phyloP scores from a whole-genome alignment of 2,329 filamentous ascomycete genomes.

The Paracorniculantispora psalliotae region DNA sequence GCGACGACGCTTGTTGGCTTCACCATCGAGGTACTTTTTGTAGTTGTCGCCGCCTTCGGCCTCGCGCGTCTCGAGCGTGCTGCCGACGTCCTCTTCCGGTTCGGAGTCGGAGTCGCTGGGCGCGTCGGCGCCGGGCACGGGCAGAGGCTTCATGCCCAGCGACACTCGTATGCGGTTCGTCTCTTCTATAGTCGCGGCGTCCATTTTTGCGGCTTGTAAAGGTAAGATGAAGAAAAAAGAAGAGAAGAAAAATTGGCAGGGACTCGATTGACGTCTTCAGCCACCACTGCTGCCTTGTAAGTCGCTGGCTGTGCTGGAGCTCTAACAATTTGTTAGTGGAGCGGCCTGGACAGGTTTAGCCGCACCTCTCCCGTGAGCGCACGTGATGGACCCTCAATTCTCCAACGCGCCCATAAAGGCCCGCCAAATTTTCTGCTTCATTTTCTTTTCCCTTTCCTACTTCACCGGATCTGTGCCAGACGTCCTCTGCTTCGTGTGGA shows the following conservation, averaged over 20 bases:
- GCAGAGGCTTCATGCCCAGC: conserved; percentile 84
- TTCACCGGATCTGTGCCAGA: conserved; percentile 79
- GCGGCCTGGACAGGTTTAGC: not conserved
- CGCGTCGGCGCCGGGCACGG: conserved; percentile 63
- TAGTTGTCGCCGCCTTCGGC: conserved; percentile 72
- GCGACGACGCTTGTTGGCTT: conserved; percentile 70
- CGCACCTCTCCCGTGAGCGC: conserved; percentile 16
- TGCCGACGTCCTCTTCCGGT: conserved; percentile 63
- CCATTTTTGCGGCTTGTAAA: conserved; percentile 37
- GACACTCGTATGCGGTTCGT: conserved; percentile 87
- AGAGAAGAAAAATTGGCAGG: not conserved
- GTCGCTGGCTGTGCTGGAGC: not conserved
- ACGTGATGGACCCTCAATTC: conserved; percentile 14
- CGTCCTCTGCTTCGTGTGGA: conserved; percentile 61
- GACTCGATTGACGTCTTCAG: not conserved
- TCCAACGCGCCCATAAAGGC: conserved; percentile 17
- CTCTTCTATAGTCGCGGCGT: conserved; percentile 79
- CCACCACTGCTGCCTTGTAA: conserved; percentile 9
- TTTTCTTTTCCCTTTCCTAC: conserved; percentile 31
- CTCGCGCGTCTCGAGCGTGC: conserved; percentile 77
- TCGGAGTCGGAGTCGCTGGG: conserved; percentile 45
- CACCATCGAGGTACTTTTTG: conserved; percentile 59
- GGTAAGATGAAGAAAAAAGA: too few species aligned
- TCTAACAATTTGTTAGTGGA: conserved; percentile 1
- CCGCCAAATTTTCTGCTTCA: conserved; percentile 30